A percentile compares a stretch with the other conserved stretches of the same genome.
Evolutionary conservation across 192 early-diverging fungal genomes (phyloP).

Genomic region (Backusella westeae): DNA sequence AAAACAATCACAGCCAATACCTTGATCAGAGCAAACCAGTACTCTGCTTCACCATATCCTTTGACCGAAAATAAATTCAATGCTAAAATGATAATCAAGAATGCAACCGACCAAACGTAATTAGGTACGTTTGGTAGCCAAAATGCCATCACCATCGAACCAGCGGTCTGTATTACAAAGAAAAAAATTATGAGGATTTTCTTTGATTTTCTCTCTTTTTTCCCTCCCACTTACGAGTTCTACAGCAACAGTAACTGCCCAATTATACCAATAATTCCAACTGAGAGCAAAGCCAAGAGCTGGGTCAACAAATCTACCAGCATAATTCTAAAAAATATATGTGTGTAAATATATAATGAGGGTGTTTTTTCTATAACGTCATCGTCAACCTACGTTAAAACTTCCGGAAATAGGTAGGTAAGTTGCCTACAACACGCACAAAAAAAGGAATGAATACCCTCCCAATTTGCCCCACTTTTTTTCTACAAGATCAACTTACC

Average conservation of each 20-base stretch:
- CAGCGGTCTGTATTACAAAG: conserved; percentile 54
- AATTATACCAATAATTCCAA: conserved; percentile 53
- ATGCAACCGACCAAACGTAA: conserved; percentile 45
- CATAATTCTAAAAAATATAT: conserved; percentile 46
- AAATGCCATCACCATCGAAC: conserved; percentile 78
- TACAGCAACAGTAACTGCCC: conserved; percentile 37
- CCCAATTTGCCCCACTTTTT: background rate
- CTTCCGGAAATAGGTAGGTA: conserved; percentile 80
- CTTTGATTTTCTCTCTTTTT: background rate
- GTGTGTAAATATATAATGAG: too few relatives aligned
- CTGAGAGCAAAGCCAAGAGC: conserved; percentile 76
- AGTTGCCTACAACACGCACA: conserved; percentile 45
- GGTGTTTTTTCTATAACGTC: too few relatives aligned
- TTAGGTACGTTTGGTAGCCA: conserved; percentile 39
- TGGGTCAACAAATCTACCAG: conserved; percentile 79
- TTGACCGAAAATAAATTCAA: conserved; percentile 74
- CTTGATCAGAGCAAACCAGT: conserved; percentile 83
- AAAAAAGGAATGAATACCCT: background rate
- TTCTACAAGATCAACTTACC: conserved; percentile 16
- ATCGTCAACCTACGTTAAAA: conserved; percentile 48
- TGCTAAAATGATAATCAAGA: conserved; percentile 62
- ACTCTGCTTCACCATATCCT: conserved; percentile 89
- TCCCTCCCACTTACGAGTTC: background rate
- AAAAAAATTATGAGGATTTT: conserved; percentile 59
- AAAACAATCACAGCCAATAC: conserved; percentile 84